Base-by-base conservation (phyloP, 768 basidiomycete species). In the Trametes meyenii region DNA sequence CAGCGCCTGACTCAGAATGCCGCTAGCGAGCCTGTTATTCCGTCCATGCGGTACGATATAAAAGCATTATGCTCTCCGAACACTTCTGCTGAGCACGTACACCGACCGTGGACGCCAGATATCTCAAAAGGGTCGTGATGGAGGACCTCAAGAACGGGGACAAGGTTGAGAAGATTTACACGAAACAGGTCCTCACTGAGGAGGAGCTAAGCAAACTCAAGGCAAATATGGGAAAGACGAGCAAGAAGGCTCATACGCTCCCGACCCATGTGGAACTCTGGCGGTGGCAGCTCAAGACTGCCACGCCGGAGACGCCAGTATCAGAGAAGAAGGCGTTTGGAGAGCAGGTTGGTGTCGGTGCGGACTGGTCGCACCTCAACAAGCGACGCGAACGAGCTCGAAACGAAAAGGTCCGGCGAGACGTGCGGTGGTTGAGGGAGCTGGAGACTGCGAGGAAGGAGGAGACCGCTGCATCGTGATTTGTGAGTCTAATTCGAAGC, bases 321-420 rank as follows among this genome's bases (percentile, higher is more conserved):
- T 50, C 24, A 16, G 39, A 57, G 38, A 51, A 64, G 59, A 38
- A 38, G 23, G 45, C 60, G 2, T 71, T 77, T 46, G 78, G 79
- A 10, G 55, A 54, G 36, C 79, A 80, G 50, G 77, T 84, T 12
- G 84, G 81, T 5, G 74, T 78, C 5, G 80, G 77, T 5, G 77
- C 76, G 50, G 85, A 89, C 65, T 78, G 77, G 70, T 75, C 78
- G 7, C 85, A 88, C 69, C 71, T 89, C 58, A 89, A 80, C 71
- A 81, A 75, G 66, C 76, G 85, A 57, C 73, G 86, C 64, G 79
- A 78, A 61, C 72, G 78, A 16, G 77, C 80, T 23, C 71, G 87
- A 58, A 69, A 73, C 49, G 73, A 62, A 56, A 83, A 82, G 69
- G 77, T 87, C 3, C 67, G 71, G 59, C 71, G 71, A 50, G 81